Evolutionary conservation across 805 yeast species (phyloP).

Genomic region (Spathaspora girioi): DNA sequence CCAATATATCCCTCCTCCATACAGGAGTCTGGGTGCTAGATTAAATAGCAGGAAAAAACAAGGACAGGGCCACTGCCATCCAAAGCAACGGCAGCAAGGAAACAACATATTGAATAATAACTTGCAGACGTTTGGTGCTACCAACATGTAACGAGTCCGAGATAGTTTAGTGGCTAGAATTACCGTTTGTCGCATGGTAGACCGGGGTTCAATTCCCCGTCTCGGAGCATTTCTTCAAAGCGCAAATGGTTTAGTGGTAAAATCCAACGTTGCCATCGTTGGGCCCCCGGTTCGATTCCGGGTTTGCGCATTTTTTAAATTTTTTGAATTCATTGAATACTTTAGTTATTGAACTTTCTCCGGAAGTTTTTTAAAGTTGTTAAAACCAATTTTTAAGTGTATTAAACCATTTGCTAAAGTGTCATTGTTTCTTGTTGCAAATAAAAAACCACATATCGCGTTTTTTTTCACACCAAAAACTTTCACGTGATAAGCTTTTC

Average conservation of each 20-base stretch:
- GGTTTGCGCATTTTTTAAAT: conserved; percentile 20
- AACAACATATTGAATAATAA: too few relatives aligned
- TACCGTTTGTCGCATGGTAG: conserved; percentile 19
- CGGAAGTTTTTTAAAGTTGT: not conserved
- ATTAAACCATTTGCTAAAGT: too few relatives aligned
- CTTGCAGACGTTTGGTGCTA: too few relatives aligned
- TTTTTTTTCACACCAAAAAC: not conserved
- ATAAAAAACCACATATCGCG: not conserved
- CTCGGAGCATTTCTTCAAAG: conserved; percentile 12
- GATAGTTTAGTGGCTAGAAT: conserved; percentile 15
- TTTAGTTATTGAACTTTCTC: not conserved
- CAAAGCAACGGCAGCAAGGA: too few relatives aligned
- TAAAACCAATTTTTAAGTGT: not conserved
- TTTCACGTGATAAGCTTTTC: not conserved
- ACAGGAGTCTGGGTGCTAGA: too few relatives aligned
- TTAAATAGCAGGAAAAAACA: too few relatives aligned
- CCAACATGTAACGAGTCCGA: conserved; percentile 6
- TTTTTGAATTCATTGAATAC: not conserved
- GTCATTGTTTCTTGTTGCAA: not conserved
- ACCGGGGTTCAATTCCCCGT: conserved; percentile 21
- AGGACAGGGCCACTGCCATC: too few relatives aligned
- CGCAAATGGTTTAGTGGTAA: conserved; percentile 26
- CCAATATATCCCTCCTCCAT: too few relatives aligned
- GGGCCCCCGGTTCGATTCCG: conserved; percentile 35
- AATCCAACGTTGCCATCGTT: conserved; percentile 30